A percentile compares a stretch with the other conserved stretches of the same genome.
Conservation (phyloP, 495 filamentous ascomycete genomes). For the Friedmanniomyces endolithicus region DNA sequence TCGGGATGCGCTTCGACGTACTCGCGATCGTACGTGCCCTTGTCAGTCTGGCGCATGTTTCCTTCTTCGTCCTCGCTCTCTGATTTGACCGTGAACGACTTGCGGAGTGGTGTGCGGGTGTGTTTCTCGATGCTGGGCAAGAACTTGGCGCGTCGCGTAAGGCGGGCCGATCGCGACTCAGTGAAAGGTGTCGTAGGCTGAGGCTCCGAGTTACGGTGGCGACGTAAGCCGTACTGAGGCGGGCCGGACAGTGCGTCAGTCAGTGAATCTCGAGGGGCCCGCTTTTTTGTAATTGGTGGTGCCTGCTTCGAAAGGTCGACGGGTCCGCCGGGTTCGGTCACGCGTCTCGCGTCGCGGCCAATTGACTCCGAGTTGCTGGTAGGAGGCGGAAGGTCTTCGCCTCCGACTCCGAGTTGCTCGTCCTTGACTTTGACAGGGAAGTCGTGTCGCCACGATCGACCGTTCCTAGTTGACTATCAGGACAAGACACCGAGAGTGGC, state of each 20-base stretch:
- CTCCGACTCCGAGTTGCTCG: neutral
- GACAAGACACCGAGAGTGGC: too few species aligned
- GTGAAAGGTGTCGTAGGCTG: neutral
- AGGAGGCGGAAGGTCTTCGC: neutral
- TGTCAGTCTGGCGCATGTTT: neutral
- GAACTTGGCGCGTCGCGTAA: conserved; percentile 9
- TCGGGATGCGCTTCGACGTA: conserved; percentile 10
- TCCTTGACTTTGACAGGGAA: neutral
- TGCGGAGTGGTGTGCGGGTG: neutral
- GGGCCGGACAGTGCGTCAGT: conserved; percentile 2
- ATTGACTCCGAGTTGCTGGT: neutral
- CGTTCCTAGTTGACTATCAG: too few species aligned
- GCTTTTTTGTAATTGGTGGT: neutral
- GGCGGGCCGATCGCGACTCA: conserved; percentile 1
- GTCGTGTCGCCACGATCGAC: neutral
- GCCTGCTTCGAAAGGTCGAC: neutral
- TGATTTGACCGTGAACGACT: neutral
- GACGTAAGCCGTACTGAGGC: conserved; percentile 8
- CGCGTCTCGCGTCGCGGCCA: neutral
- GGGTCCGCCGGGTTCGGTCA: neutral
- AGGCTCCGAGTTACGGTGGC: neutral
- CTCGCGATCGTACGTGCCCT: conserved; percentile 5
- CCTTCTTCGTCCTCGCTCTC: conserved; percentile 6
- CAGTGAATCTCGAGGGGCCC: neutral
- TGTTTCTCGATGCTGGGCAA: conserved; percentile 1